Conservation (phyloP, 2,329 filamentous ascomycete genomes). For the Aspergillus nomiae region DNA sequence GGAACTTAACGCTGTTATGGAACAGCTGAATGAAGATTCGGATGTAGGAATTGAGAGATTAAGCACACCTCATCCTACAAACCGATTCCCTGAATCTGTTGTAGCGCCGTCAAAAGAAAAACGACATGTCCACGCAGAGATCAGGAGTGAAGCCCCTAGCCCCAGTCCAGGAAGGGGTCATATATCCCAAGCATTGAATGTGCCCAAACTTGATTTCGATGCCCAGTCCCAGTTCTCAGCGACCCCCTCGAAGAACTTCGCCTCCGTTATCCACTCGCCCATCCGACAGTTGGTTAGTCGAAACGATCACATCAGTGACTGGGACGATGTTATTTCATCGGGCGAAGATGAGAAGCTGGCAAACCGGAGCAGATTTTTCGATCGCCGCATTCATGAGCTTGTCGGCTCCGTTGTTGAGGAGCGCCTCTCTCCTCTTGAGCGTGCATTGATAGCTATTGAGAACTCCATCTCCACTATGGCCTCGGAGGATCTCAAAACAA, state of each 20-base stretch:
- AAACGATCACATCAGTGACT: slow-evolving; percentile 75
- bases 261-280: slow-evolving; percentile 55
- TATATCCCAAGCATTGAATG: slow-evolving; percentile 49
- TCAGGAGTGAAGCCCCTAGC: slow-evolving; percentile 71
- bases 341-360: slow-evolving; percentile 82
- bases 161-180: slow-evolving; percentile 66
- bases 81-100: slow-evolving; percentile 36
- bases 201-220: slow-evolving; percentile 41
- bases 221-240: slow-evolving; percentile 48
- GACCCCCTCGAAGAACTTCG: slow-evolving; percentile 65
- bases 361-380: slow-evolving; percentile 82
- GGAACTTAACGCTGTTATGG: slow-evolving; percentile 92
- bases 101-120: slow-evolving; percentile 57
- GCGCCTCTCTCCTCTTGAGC: slow-evolving; percentile 78
- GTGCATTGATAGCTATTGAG: slow-evolving; percentile 75
- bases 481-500: slow-evolving; percentile 55
- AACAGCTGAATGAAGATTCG: slow-evolving; percentile 74
- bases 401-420: slow-evolving; percentile 76
- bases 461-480: slow-evolving; percentile 64
- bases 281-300: slow-evolving; percentile 66
- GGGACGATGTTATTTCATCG: slow-evolving; percentile 83
- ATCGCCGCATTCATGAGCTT: slow-evolving; percentile 83
- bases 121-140: slow-evolving; percentile 53
- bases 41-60: slow-evolving; percentile 72
- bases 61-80: slow-evolving; percentile 36